phyloP scores from a whole-genome alignment of 768 basidiomycete species.

The Nidula microcarpa region DNA sequence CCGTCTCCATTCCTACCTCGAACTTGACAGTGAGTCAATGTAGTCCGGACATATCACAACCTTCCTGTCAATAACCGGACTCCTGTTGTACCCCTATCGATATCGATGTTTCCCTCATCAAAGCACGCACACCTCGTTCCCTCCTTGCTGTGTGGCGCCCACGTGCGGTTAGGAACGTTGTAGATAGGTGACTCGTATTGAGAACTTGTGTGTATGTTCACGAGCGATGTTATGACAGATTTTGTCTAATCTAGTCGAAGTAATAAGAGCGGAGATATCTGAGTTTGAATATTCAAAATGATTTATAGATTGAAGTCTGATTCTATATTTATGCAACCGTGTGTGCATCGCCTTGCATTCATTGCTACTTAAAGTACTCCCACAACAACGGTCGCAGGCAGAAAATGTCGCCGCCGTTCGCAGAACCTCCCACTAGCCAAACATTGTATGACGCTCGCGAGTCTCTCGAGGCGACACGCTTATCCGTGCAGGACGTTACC shows the following conservation, averaged over 20 bases:
- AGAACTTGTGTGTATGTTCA: too few species aligned
- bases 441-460: constrained; percentile 50
- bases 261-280: neutral
- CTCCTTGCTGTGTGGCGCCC: too few species aligned
- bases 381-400: neutral
- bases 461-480: constrained; percentile 32
- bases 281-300: neutral
- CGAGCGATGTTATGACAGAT: too few species aligned
- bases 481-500: constrained; percentile 31
- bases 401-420: constrained; percentile 18
- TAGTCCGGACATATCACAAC: too few species aligned
- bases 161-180: too few species aligned
- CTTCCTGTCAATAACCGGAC: too few species aligned
- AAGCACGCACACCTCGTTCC: too few species aligned
- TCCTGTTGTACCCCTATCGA: too few species aligned
- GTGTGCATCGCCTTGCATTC: neutral
- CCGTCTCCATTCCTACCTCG: too few species aligned
- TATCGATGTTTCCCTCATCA: too few species aligned
- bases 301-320: neutral
- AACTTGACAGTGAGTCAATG: too few species aligned
- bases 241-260: neutral
- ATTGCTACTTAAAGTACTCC: neutral
- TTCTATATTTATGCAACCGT: neutral
- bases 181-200: too few species aligned
- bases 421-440: constrained; percentile 58